These are phyloP conservation scores for Pueraria montana DNA, from an alignment of 306 rosid genomes.

Conservation along the genomic window DNA sequence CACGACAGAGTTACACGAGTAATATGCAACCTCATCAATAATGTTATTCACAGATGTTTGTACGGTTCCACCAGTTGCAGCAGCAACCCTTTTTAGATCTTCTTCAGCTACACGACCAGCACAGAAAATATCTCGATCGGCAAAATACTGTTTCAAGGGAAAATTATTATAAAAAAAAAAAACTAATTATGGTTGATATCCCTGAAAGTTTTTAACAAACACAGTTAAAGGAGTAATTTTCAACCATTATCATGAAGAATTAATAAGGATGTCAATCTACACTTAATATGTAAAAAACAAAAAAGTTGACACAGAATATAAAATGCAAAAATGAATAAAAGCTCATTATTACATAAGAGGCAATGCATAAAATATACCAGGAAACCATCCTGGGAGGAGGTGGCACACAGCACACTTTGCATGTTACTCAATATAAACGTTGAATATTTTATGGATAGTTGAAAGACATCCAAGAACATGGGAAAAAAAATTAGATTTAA, in stretches of 20 bases:
- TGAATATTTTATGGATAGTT: neutral
- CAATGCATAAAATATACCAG: slow-evolving; percentile 21
- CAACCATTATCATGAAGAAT: neutral
- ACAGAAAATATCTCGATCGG: slow-evolving; percentile 97
- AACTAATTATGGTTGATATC: neutral
- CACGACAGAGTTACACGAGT: neutral
- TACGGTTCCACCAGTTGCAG: slow-evolving; percentile 97
- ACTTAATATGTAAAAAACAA: neutral
- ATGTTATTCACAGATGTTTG: slow-evolving; percentile 95
- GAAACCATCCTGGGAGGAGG: neutral
- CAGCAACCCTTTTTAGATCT: slow-evolving; percentile 92
- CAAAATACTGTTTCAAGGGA: slow-evolving; percentile 83
- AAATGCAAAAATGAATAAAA: neutral
- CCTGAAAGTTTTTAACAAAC: neutral
- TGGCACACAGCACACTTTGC: neutral
- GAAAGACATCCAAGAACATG: slow-evolving; percentile 31
- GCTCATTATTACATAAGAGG: neutral
- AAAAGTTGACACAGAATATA: neutral
- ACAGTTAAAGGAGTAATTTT: neutral
- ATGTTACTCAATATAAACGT: slow-evolving; percentile 14
- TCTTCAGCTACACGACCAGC: slow-evolving; percentile 99
- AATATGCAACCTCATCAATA: slow-evolving; percentile 80
- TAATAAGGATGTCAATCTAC: slow-evolving; percentile 11
- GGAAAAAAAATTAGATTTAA: neutral
- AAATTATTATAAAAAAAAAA: slow-evolving; percentile 7